These are phyloP conservation scores for Neurospora sp. DNA, from an alignment of 495 filamentous ascomycete species.

Conservation along the genomic window DNA sequence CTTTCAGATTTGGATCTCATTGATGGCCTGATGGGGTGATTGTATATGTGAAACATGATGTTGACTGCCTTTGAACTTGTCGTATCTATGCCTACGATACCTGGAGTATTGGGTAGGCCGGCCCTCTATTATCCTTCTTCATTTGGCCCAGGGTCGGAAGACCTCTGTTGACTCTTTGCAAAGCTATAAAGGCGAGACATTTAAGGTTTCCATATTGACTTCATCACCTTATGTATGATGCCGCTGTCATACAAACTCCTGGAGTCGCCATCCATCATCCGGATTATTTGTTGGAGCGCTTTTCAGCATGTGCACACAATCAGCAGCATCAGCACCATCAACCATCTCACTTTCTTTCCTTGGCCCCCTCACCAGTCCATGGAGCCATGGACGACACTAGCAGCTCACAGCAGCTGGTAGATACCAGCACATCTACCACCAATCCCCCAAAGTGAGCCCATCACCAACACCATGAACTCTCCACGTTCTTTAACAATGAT, in stretches of 20 bases:
- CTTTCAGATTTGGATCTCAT: background rate
- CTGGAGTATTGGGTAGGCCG: background rate
- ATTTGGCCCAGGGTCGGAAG: background rate
- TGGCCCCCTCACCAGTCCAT: background rate
- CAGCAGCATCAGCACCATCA: background rate
- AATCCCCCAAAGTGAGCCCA: background rate
- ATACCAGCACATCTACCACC: background rate
- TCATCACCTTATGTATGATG: background rate
- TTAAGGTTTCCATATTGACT: fast-evolving
- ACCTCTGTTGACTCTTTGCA: background rate
- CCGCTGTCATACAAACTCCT: background rate
- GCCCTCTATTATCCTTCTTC: background rate
- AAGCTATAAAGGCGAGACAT: background rate
- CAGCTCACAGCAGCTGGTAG: background rate
- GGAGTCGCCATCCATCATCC: background rate
- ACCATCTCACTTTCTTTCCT: background rate
- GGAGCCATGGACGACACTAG: background rate
- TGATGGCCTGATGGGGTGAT: background rate
- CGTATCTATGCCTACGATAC: background rate
- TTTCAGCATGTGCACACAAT: background rate
- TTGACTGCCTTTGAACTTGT: background rate
- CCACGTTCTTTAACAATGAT: background rate
- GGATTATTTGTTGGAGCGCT: background rate
- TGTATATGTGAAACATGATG: background rate
- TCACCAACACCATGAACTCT: background rate